Evolutionary conservation across 768 basidiomycete species (phyloP), one percentile per base, ranked within the genome.

Genomic region (Boletus pseudopeckii): DNA sequence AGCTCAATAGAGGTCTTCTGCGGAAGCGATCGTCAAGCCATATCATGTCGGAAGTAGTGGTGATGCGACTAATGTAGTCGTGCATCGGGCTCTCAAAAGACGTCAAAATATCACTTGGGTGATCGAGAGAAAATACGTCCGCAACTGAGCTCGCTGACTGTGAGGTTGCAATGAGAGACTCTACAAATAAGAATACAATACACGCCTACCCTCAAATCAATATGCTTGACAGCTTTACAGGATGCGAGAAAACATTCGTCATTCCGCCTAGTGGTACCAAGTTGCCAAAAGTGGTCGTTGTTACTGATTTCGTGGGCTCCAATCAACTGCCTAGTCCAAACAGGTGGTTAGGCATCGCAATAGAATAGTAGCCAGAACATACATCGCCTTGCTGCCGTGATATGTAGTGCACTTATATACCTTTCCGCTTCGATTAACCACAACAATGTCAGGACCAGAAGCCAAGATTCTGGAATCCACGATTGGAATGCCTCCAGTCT

Each of bases 21-120:
- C 77, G 69, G 60, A 76, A 79, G 32, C 89, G 79, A 28, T 75
- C 71, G 62, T 92, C 90, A 28, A 91, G 65, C 89, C 90, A 92
- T 14, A 85, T 57, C 15, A 91, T 60, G 42, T 85, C 76, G 1
- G 71, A 73, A 1, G 87, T 91, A 1, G 88, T 82, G 30, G 76
- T 78, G 4, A 88, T 57, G 3, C 80, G 77, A 30, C 84, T 61
- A 37, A 84, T 66, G 42, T 78, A 64, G 53, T 81, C 76, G 6
- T 68, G 62, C 7, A 58, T 57, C 17, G 71, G 64, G 54, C 75
- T 68, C 57, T 84, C 82, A 34, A 85, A 69, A 24, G 77, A 81
- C 1, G 86, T 86, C 17, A 90, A 64, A 1, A 77, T 48, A 45
- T 79, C 74, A 26, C 66, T 64, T 3, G 69, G 56, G 32, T 56